Evolutionary conservation across 306 rosid genomes (phyloP).

Genomic region (Castanea sativa): DNA sequence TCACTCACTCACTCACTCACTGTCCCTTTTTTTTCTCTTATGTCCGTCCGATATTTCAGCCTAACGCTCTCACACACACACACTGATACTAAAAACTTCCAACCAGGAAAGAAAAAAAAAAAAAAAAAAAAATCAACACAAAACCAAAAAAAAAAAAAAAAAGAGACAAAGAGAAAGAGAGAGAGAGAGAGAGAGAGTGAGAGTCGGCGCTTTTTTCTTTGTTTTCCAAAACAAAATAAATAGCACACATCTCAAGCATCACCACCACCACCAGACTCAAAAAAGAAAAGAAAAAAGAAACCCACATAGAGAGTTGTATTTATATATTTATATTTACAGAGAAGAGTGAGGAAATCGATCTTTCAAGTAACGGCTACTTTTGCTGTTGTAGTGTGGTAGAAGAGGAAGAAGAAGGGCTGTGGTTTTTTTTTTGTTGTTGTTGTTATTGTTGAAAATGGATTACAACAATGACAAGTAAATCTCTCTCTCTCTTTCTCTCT

Average conservation of each 20-base stretch:
- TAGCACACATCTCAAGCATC: slow-evolving; percentile 17
- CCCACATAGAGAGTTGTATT: background rate
- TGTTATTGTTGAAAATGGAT: slow-evolving; percentile 45
- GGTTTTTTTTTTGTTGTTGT: background rate
- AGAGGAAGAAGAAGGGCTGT: too few species aligned
- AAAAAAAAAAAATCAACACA: background rate
- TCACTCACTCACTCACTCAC: background rate
- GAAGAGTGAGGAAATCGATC: slow-evolving; percentile 20
- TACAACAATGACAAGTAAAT: slow-evolving; percentile 47
- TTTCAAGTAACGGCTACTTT: slow-evolving; percentile 49
- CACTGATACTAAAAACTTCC: background rate
- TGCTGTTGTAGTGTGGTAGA: background rate
- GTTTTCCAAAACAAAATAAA: slow-evolving; percentile 15
- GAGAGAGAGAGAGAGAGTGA: slow-evolving; percentile 7
- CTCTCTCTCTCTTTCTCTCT: background rate
- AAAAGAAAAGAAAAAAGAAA: background rate
- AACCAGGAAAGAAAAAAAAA: background rate
- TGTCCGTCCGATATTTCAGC: background rate
- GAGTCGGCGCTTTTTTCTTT: slow-evolving; percentile 37
- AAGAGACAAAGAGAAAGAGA: too few species aligned
- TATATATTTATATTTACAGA: background rate
- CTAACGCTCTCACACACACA: too few species aligned
- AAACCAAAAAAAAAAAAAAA: slow-evolving; percentile 1
- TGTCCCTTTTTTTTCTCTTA: background rate
- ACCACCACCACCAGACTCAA: slow-evolving; percentile 1